Base-by-base conservation (phyloP, 345 rosid genomes). In the Lumnitzera racemosa region DNA sequence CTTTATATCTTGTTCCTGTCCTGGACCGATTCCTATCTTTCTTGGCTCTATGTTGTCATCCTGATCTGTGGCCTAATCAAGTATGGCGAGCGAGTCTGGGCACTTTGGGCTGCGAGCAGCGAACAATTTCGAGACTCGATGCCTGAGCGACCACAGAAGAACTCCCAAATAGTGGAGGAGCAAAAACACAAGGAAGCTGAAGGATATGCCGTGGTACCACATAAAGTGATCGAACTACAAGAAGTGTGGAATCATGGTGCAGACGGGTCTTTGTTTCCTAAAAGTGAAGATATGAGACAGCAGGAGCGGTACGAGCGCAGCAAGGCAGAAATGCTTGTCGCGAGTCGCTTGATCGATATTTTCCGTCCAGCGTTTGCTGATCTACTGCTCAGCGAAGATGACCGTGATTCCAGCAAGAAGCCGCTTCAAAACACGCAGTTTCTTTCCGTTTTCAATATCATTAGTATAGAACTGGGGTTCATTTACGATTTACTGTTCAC, bases 1-100 rank as follows among this genome's bases (percentile, higher is more conserved):
- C 31, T 58, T 24, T 72, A 74, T 49, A 64, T 71, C 50, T 57
- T 69, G 29, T 8, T 67, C 0, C 57, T 49, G 46, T 57, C 70
- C 0, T 67, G 76, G 69, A 63, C 2, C 2, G 23, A 52, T 4
- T 41, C 12, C 1, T 29, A 27, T 0, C 56, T 80, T 5, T 60
- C 62, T 13, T 17, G 67, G 31, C 11, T 73, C 0, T 63, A 76
- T 29, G 13, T 55, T 11, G 63, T 57, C 0, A 65, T 65, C 56
- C 27, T 65, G 0, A 3, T 65, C 1, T 56, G 62, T 0, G 69
- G 69, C 43, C 12, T 51, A 4, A 69, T 20, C 20, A 20, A 20
- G 20, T 20, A 20, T 20, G 20, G 20, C 20, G 20, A 20, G 20
- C 20, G 20, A 27, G 48, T 47, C 46, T 47, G 62, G 29, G 53